Percentiles rank a stretch among this genome's conserved stretches.
These are phyloP conservation scores for Endoconidiophora polonica DNA, from an alignment of 2,329 filamentous ascomycete genomes.

Conservation along the genomic window DNA sequence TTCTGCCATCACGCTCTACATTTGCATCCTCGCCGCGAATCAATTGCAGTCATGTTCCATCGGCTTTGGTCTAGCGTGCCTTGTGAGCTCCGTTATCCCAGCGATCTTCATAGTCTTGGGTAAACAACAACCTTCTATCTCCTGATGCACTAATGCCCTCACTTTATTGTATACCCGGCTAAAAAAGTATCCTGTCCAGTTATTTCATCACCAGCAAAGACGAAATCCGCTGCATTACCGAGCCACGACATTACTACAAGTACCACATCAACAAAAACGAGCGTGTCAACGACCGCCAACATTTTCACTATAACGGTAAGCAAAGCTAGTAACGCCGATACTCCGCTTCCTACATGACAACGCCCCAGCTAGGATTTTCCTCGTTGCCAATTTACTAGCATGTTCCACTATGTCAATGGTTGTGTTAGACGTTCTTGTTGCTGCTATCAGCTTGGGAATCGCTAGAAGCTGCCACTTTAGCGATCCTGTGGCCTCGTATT, in stretches of 20 bases:
- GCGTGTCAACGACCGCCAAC: conserved; percentile 61
- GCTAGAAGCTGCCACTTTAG: not conserved
- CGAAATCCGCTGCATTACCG: conserved; percentile 52
- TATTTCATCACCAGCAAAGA: conserved; percentile 66
- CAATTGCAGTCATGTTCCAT: conserved; percentile 49
- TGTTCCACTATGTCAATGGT: not conserved
- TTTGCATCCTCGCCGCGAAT: not conserved
- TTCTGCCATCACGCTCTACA: no score
- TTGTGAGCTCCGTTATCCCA: conserved; percentile 48
- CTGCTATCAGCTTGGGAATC: not conserved
- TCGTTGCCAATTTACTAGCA: no score
- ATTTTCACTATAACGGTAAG: conserved; percentile 57
- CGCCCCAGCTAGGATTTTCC: no score
- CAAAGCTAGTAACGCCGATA: conserved; percentile 4
- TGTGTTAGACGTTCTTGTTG: not conserved
- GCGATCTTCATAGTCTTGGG: conserved; percentile 56
- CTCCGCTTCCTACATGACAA: no score
- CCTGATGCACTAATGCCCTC: not conserved
- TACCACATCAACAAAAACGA: conserved; percentile 57
- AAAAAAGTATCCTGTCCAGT: conserved; percentile 25
- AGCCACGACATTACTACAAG: conserved; percentile 55
- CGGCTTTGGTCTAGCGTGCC: conserved; percentile 52
- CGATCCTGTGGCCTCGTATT: no score
- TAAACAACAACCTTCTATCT: conserved; percentile 21
- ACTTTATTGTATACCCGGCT: not conserved